A percentile compares a stretch with the other conserved stretches of the same genome.
Evolutionary conservation across 306 rosid species (phyloP).

Genomic region (Citrullus mucosospermus): DNA sequence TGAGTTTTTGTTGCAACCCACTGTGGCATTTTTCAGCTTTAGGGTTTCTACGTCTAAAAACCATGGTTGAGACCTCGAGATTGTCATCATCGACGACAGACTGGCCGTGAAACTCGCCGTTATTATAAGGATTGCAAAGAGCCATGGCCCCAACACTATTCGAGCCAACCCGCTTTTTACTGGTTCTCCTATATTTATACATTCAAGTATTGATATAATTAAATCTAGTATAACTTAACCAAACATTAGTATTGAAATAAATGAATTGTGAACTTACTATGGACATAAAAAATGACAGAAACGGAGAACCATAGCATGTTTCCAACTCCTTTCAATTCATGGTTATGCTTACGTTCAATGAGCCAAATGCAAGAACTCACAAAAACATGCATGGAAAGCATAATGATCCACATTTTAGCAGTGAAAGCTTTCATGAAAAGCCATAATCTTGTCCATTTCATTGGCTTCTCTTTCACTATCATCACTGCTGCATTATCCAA

Average conservation of each 20-base stretch:
- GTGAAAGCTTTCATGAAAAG: constrained; percentile 32
- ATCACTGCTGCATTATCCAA: constrained; percentile 29
- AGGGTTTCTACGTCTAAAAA: not conserved
- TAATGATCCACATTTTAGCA: constrained; percentile 33
- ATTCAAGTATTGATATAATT: too few relatives aligned
- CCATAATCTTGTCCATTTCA: constrained; percentile 24
- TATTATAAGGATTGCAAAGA: not conserved
- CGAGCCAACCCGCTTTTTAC: constrained; percentile 1
- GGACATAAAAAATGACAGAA: constrained; percentile 28
- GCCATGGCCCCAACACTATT: constrained; percentile 6
- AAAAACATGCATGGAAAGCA: constrained; percentile 25
- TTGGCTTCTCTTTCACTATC: constrained; percentile 27
- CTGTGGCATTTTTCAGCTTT: not conserved
- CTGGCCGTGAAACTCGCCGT: constrained; percentile 12
- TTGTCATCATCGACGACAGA: constrained; percentile 6
- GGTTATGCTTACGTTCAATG: constrained; percentile 26
- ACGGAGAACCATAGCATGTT: constrained; percentile 48
- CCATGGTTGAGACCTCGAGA: not conserved
- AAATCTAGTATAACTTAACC: too few relatives aligned
- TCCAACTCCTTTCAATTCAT: constrained; percentile 27
- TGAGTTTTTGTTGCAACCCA: constrained; percentile 7
- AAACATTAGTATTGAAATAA: too few relatives aligned
- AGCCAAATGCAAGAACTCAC: constrained; percentile 39
- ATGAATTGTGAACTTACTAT: constrained; percentile 26
- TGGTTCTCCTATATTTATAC: constrained; percentile 1